These are phyloP conservation scores for Cystofilobasidium bisporidii DNA, from an alignment of 768 basidiomycete species.

Conservation along the genomic window DNA sequence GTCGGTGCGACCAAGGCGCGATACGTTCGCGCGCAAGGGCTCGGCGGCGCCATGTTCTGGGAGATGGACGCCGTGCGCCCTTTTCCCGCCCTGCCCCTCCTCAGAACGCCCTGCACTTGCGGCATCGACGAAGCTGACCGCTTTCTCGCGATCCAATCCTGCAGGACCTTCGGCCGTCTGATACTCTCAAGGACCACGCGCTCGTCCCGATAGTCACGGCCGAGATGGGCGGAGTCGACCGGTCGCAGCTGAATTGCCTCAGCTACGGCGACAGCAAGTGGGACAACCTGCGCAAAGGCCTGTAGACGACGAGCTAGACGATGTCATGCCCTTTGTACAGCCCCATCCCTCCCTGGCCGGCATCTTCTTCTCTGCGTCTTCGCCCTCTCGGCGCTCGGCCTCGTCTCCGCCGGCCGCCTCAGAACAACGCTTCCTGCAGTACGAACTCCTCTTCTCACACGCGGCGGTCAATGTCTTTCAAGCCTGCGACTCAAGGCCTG, in stretches of 20 bases:
- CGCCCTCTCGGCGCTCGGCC: too few species aligned
- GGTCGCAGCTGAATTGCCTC: slow-evolving; percentile 4
- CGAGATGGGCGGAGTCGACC: slow-evolving; percentile 21
- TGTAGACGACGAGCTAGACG: too few species aligned
- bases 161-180: slow-evolving; percentile 19
- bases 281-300: slow-evolving; percentile 26
- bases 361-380: too few species aligned
- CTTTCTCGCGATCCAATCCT: not conserved
- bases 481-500: too few species aligned
- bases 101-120: not conserved
- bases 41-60: slow-evolving; percentile 83
- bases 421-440: too few species aligned
- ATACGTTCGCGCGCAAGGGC: slow-evolving; percentile 63
- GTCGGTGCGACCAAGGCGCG: slow-evolving; percentile 54
- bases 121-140: not conserved
- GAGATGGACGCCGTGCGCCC: slow-evolving; percentile 31
- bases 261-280: slow-evolving; percentile 15
- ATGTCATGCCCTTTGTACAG: too few species aligned
- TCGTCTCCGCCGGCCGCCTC: too few species aligned
- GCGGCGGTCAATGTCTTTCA: too few species aligned
- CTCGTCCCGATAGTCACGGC: slow-evolving; percentile 13
- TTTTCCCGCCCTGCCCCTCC: too few species aligned
- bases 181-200: not conserved
- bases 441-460: too few species aligned
- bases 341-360: too few species aligned